phyloP scores from a whole-genome alignment of 305 asterid species.

The Stenogyne calaminthoides region DNA sequence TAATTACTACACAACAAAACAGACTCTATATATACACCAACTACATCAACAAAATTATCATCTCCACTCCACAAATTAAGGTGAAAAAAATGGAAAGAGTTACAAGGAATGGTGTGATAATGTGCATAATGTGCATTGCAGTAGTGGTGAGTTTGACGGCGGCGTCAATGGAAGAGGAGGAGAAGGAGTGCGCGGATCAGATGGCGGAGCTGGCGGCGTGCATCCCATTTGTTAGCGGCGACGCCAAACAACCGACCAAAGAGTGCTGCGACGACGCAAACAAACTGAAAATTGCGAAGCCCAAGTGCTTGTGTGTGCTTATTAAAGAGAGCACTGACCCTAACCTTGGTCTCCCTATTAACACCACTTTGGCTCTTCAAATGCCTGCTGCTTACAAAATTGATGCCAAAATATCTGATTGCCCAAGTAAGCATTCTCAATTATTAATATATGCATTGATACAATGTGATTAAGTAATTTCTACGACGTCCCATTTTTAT shows the following conservation, averaged over 20 bases:
- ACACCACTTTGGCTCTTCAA: slow-evolving; percentile 73
- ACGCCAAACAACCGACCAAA: slow-evolving; percentile 53
- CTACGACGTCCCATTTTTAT: no score
- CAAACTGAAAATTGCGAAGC: slow-evolving; percentile 52
- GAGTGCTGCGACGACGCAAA: slow-evolving; percentile 56
- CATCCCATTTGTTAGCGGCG: slow-evolving; percentile 66
- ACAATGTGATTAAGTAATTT: no score
- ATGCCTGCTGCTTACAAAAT: slow-evolving; percentile 63
- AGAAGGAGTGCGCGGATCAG: slow-evolving; percentile 62
- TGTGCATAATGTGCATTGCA: slow-evolving; percentile 29
- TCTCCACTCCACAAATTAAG: neutral
- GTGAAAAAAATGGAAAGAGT: neutral
- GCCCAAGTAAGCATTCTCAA: slow-evolving; percentile 44
- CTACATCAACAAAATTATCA: neutral
- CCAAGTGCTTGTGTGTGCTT: slow-evolving; percentile 68
- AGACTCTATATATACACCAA: slow-evolving; percentile 29
- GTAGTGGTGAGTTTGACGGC: slow-evolving; percentile 7
- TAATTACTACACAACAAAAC: slow-evolving; percentile 26
- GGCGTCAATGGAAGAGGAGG: slow-evolving; percentile 47
- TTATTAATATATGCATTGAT: no score
- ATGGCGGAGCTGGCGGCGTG: slow-evolving; percentile 52
- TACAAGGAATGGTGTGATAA: neutral
- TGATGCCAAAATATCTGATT: slow-evolving; percentile 63
- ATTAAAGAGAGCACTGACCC: slow-evolving; percentile 71
- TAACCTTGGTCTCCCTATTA: slow-evolving; percentile 61